Evolutionary conservation across 2,329 filamentous ascomycete genomes (phyloP), one percentile per base, ranked within the genome.

Genomic region (Calonectria multiphialidica): DNA sequence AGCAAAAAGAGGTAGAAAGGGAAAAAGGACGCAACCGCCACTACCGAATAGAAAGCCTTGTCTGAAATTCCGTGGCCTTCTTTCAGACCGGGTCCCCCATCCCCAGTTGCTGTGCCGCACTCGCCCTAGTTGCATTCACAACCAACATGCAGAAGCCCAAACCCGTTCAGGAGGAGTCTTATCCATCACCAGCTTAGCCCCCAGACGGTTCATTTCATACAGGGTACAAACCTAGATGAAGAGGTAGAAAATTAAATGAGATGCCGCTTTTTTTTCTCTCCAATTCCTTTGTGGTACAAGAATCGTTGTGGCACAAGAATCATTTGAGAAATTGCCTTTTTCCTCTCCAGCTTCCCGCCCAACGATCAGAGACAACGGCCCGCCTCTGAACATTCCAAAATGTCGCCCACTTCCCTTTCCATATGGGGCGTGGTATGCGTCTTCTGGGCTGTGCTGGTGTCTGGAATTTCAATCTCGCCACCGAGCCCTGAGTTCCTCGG

Each of bases 141-240:
- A 66, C 63, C 63, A 66, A 66, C 63, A 66, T 55, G 63, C 63
- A 66, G 63, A 66, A 42, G n/a, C 63, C 49, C 63, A 66, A 66
- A 66, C 63, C 25, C 13, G 33, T 59, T 59, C 53, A 66, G 37
- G 45, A 66, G 63, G 47, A 66, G 40, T 13, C 33, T 65, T 65
- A 25, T 37, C 47, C 49, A 23, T 44, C 35, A 6, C 28, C 15
- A 49, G 47, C 37, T 21, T 49, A 44, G 47, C 62, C 62, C 42
- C 44, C 63, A 40, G n/a, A 33, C 16, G 8, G 37, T n/a, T 37
- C 33, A 44, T 33, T 16, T 18, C 13, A 28, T 53, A 33, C 49
- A 53, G 49, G 23, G 49, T 30, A 30, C 9, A 45, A 23, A 12
- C 12, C 25, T 55, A 53, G 47, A 30, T 28, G 63, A 42, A 33